Percentiles rank a stretch among this genome's conserved stretches.
phyloP scores from a whole-genome alignment of 441 rosid species.

The Sinapis alba region DNA sequence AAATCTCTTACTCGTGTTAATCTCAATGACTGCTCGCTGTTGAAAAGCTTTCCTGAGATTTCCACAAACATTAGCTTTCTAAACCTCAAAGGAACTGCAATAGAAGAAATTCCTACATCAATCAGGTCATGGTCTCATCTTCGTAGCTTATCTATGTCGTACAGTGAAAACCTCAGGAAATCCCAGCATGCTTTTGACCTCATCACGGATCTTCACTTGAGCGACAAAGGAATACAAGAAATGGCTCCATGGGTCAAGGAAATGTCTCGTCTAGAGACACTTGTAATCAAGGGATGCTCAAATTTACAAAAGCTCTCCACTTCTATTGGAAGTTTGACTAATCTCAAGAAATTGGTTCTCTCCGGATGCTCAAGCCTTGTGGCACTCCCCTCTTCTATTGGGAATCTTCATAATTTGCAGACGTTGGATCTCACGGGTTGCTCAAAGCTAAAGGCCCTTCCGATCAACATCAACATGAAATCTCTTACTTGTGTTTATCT shows the following conservation, averaged over 20 bases:
- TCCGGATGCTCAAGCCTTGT: not conserved
- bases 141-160: not conserved
- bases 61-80: not conserved
- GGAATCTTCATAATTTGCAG: not conserved
- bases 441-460: not conserved
- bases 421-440: not conserved
- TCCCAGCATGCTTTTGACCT: not conserved
- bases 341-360: not conserved
- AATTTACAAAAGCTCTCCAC: not conserved
- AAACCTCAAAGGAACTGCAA: not conserved
- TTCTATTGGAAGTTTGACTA: not conserved
- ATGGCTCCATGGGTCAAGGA: not conserved
- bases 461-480: not conserved
- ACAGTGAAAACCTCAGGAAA: not conserved
- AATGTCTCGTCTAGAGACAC: not conserved
- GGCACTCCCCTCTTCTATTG: not conserved
- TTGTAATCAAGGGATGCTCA: not conserved
- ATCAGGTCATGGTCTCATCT: not conserved
- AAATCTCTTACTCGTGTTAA: not conserved
- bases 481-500: not conserved
- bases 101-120: slow-evolving; percentile 10
- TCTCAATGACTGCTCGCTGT: not conserved
- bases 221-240: not conserved
- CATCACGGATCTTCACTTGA: not conserved
- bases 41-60: not conserved